phyloP scores from a whole-genome alignment of 2,329 filamentous ascomycete genomes.

The Gyromitra esculenta region DNA sequence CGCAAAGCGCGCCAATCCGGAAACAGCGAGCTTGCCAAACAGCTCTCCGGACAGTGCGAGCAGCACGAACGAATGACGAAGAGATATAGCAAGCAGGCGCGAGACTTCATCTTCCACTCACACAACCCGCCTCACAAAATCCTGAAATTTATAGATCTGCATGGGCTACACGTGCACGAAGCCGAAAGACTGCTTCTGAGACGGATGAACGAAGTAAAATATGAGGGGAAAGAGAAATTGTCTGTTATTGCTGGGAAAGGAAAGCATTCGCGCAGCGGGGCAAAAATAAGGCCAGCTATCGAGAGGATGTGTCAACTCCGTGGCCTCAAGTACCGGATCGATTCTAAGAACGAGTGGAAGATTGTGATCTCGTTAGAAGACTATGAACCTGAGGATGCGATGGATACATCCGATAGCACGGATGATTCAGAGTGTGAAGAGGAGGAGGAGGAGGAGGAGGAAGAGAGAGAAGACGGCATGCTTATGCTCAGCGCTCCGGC shows the following conservation, averaged over 20 bases:
- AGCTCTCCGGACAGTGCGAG: conserved; percentile 85
- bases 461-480: too few species aligned
- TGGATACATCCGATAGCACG: background rate
- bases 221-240: conserved; percentile 78
- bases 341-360: conserved; percentile 70
- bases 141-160: conserved; percentile 75
- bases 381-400: background rate
- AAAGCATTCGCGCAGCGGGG: conserved; percentile 80
- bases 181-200: conserved; percentile 89
- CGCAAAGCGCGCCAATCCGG: conserved; percentile 82
- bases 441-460: too few species aligned
- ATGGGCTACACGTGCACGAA: conserved; percentile 93
- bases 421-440: background rate
- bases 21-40: conserved; percentile 83
- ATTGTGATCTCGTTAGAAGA: conserved; percentile 11
- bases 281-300: conserved; percentile 94
- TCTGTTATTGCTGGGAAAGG: conserved; percentile 98
- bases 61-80: conserved; percentile 83
- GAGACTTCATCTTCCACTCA: conserved; percentile 91
- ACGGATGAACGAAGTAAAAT: conserved; percentile 80
- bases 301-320: conserved; percentile 86
- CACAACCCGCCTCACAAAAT: conserved; percentile 86
- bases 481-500: background rate
- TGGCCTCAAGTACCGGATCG: conserved; percentile 81
- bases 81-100: conserved; percentile 87